phyloP scores from a whole-genome alignment of 306 rosid genomes.

The Argentina anserina region DNA sequence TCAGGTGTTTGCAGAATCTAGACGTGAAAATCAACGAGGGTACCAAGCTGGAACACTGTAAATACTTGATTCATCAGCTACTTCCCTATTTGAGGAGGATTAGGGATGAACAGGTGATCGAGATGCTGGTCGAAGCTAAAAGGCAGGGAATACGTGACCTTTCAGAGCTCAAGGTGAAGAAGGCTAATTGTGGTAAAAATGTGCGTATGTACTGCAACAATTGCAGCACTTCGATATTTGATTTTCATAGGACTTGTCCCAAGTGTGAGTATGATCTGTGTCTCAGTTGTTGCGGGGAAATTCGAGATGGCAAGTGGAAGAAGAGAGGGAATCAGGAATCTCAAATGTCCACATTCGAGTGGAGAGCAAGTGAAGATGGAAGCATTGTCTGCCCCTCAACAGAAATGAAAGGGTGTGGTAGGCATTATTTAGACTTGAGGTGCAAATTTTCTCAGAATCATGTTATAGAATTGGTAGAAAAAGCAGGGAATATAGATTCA shows the following conservation, averaged over 20 bases:
- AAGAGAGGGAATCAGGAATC: slow-evolving; percentile 23
- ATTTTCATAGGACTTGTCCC: slow-evolving; percentile 74
- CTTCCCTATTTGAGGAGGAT: slow-evolving; percentile 60
- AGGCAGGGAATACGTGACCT: not conserved
- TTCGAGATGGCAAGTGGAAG: slow-evolving; percentile 48
- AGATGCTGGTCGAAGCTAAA: slow-evolving; percentile 25
- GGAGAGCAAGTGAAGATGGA: slow-evolving; percentile 57
- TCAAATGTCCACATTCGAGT: slow-evolving; percentile 27
- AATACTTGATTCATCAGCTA: slow-evolving; percentile 47
- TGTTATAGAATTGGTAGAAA: slow-evolving; percentile 45
- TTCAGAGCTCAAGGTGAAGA: not conserved
- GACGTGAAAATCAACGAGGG: not conserved
- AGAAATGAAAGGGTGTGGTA: slow-evolving; percentile 38
- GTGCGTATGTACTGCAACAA: slow-evolving; percentile 77
- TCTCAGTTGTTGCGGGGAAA: slow-evolving; percentile 77
- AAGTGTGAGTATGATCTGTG: slow-evolving; percentile 72
- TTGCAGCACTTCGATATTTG: slow-evolving; percentile 80
- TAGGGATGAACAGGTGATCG: slow-evolving; percentile 56
- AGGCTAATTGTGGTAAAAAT: slow-evolving; percentile 12
- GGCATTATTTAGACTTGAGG: slow-evolving; percentile 53
- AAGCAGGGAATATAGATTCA: slow-evolving; percentile 46
- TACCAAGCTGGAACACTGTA: slow-evolving; percentile 27
- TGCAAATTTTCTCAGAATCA: slow-evolving; percentile 33
- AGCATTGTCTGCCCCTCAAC: slow-evolving; percentile 59
- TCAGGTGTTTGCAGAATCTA: slow-evolving; percentile 24